Conservation (phyloP, 345 rosid genomes). For the Dovyalis caffra region DNA sequence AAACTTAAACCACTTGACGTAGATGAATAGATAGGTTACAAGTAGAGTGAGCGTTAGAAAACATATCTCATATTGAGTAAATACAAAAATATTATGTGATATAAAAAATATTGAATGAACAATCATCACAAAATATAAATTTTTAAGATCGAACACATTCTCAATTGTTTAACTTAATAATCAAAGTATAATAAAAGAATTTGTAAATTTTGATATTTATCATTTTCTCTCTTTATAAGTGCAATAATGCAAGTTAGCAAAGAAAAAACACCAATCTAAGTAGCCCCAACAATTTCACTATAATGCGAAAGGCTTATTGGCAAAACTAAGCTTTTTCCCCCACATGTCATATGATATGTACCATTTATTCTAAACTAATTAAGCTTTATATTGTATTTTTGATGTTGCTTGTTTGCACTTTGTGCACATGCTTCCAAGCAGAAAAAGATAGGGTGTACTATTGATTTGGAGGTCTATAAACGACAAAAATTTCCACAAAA, state of each 20-base stretch:
- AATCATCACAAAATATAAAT: too few relatives aligned
- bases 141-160: too few relatives aligned
- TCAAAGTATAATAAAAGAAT: not conserved
- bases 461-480: not conserved
- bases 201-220: not conserved
- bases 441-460: not conserved
- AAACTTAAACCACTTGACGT: too few relatives aligned
- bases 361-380: not conserved
- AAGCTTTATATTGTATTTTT: not conserved
- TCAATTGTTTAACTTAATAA: too few relatives aligned
- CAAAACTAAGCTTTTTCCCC: not conserved
- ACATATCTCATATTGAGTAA: too few relatives aligned
- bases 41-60: too few relatives aligned
- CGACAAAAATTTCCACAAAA: not conserved
- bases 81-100: too few relatives aligned
- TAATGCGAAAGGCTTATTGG: not conserved
- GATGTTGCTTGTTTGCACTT: not conserved
- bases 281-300: not conserved
- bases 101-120: too few relatives aligned
- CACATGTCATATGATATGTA: not conserved
- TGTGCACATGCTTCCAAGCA: conserved; percentile 12
- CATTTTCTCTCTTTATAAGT: not conserved
- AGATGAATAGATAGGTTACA: too few relatives aligned
- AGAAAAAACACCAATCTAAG: not conserved
- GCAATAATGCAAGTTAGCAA: conserved; percentile 1